Base-by-base conservation (phyloP, 805 yeast genomes). In the Candida sithepensis region DNA sequence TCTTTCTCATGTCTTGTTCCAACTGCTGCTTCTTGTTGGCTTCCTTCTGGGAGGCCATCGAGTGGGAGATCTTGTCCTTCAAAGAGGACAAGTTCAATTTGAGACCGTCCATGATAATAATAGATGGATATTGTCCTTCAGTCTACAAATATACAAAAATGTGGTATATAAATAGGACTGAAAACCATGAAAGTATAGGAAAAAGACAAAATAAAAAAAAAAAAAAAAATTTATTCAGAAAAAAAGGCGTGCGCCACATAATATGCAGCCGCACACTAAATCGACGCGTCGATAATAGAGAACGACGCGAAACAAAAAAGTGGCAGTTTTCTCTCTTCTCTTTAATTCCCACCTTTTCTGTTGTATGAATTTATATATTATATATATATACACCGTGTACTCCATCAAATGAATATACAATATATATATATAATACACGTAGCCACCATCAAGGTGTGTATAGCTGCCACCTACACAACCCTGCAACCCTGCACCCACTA, bases 11-110 rank as follows among this genome's bases (percentile, higher is more conserved):
- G 44, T 58, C 60, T 16, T 57, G 54, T 32, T 46, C 52, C 34
- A 38, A 42, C 41, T 36, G 40, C 45, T 42, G 44, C 53, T 54
- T 54, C 49, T 57, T 39, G 21, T 44, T 44, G 7, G 45, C 44
- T 22, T 49, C 49, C 42, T 49, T 58, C 42, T 57, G 62, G 41
- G 59, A 59, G 23, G 60, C 61, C 49, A 83, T 64, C 59, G 83
- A 82, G 40, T 70, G 73, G 21, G 84, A 67, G 38, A 85, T 81
- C 63, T 78, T 84, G 53, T 80, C 88, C 65, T 75, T 84, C 62
- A 85, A 70, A 22, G 87, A 79, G 42, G 84, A 64, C 52, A 79
- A 64, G 63, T 72, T 75, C 54, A 78, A 63, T 49, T 67, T 70
- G 9, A 73, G 59, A 36, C 70, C 63, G 47, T 73, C 78, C 82